Evolutionary conservation across 2,329 filamentous ascomycete genomes (phyloP), one percentile per base, ranked within the genome.

Genomic region (Allantophomopsis cytisporea): DNA sequence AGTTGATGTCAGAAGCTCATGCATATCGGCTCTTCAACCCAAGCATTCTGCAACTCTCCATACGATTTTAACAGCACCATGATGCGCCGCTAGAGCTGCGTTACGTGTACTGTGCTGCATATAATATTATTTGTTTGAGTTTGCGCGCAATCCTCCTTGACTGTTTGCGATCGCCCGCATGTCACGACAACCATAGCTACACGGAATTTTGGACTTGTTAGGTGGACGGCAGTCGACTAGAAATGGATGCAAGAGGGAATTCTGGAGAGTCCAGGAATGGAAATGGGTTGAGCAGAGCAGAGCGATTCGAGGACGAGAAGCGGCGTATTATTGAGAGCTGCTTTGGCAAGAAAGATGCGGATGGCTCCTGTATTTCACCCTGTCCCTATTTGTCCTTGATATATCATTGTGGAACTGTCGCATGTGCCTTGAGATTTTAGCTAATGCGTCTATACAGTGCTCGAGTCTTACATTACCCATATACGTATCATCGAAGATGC

Each of bases 381-480:
- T 28, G 23, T 28, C 23, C 23, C 23, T 28, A 28, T 28, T 20
- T 28, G 8, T 12, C 23, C 23, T 28, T 48, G 45, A 34, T 39
- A 45, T 41, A 16, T 32, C 21, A 23, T 39, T 46, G 45, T 8
- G 33, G 37, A 39, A 39, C 37, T 36, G 17, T 13, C 23, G 23
- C 23, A 28, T 28, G 23, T 28, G 23, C 23, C 23, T 28, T 28
- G 23, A 8, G 11, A 28, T 28, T 28, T 12, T 8, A 28, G 37
- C 36, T 31, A 18, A 38, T 41, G 15, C 31, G 20, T 31, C 17
- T 33, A 35, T 47, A 38, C 53, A 86, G 81, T 84, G 50, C 67
- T 79, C 49, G 91, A 98, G 64, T 95, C 87, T 28, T 98, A 98
- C 65, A 98, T 98, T 53, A 98, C 91, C 16, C 91, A 98, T 58